Conservation (phyloP, 768 basidiomycete genomes). For the Mycena floridula region DNA sequence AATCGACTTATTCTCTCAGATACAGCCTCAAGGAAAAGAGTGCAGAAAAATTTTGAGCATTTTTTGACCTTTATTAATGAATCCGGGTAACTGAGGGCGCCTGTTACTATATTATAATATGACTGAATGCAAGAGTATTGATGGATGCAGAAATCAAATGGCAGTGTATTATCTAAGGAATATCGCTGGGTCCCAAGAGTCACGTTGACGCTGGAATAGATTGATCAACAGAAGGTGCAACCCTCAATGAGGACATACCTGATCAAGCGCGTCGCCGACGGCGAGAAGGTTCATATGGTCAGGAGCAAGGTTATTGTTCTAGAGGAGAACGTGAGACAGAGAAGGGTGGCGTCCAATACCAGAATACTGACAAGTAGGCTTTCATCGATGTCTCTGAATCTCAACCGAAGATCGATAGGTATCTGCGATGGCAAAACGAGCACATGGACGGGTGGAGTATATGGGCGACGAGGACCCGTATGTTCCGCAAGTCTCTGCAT, state of each 20-base stretch:
- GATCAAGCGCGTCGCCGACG: slow-evolving; percentile 44
- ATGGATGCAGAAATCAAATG: too few relatives aligned
- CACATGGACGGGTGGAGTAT: slow-evolving; percentile 67
- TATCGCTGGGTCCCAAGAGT: slow-evolving; percentile 43
- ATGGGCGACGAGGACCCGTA: slow-evolving; percentile 53
- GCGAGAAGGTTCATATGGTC: slow-evolving; percentile 78
- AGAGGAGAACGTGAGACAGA: slow-evolving; percentile 5
- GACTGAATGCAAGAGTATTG: too few relatives aligned
- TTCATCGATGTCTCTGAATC: slow-evolving; percentile 69
- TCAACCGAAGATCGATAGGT: slow-evolving; percentile 62
- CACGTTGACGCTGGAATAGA: slow-evolving; percentile 39
- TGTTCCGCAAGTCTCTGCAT: slow-evolving; percentile 46
- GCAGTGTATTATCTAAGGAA: too few relatives aligned
- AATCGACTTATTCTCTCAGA: too few relatives aligned
- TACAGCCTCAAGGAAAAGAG: too few relatives aligned
- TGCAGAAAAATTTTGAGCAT: too few relatives aligned
- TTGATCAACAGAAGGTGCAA: slow-evolving; percentile 21
- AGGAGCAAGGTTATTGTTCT: slow-evolving; percentile 52
- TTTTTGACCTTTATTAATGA: too few relatives aligned
- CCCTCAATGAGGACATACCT: slow-evolving; percentile 52
- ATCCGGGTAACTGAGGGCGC: too few relatives aligned
- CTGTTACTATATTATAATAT: too few relatives aligned
- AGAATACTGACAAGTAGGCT: slow-evolving; percentile 40
- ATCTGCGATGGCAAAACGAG: slow-evolving; percentile 69
- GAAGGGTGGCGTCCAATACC: neutral